A percentile compares a stretch with the other conserved stretches of the same genome.
These are phyloP conservation scores for Ascoidea asiatica DNA, from an alignment of 805 yeast genomes.

Conservation along the genomic window DNA sequence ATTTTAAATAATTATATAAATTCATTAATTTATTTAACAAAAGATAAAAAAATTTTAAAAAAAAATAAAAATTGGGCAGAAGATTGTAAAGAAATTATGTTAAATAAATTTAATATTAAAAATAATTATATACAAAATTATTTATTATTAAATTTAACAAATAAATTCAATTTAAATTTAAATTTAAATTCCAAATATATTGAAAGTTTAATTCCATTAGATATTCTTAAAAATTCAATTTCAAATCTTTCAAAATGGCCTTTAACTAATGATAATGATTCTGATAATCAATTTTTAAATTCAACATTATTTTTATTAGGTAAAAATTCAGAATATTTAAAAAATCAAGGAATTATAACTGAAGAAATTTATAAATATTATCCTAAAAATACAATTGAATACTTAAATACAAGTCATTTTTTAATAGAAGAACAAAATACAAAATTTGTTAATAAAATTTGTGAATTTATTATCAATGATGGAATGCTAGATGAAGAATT, in stretches of 20 bases:
- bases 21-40: slow-evolving; percentile 2
- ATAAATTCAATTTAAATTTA: slow-evolving; percentile 1
- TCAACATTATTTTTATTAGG: slow-evolving; percentile 9
- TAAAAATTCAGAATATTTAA: slow-evolving; percentile 1
- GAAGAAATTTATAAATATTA: slow-evolving; percentile 12
- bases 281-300: not conserved
- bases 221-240: not conserved
- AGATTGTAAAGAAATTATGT: slow-evolving; percentile 1
- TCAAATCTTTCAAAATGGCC: slow-evolving; percentile 5
- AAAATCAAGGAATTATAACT: not conserved
- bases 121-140: slow-evolving; percentile 1
- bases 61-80: slow-evolving; percentile 7
- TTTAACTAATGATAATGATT: not conserved
- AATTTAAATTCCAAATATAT: slow-evolving; percentile 1
- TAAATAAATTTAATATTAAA: slow-evolving; percentile 3
- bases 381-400: slow-evolving; percentile 14
- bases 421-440: slow-evolving; percentile 4
- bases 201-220: slow-evolving; percentile 7
- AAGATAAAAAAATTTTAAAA: slow-evolving; percentile 4
- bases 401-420: slow-evolving; percentile 18
- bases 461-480: slow-evolving; percentile 7
- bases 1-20: slow-evolving; percentile 3
- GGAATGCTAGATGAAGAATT: too few species aligned
- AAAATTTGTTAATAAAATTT: slow-evolving; percentile 7
- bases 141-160: slow-evolving; percentile 3